Percentiles rank a stretch among this genome's conserved stretches.
Evolutionary conservation across 768 basidiomycete genomes (phyloP).

Genomic region (Dioszegia crocea): DNA sequence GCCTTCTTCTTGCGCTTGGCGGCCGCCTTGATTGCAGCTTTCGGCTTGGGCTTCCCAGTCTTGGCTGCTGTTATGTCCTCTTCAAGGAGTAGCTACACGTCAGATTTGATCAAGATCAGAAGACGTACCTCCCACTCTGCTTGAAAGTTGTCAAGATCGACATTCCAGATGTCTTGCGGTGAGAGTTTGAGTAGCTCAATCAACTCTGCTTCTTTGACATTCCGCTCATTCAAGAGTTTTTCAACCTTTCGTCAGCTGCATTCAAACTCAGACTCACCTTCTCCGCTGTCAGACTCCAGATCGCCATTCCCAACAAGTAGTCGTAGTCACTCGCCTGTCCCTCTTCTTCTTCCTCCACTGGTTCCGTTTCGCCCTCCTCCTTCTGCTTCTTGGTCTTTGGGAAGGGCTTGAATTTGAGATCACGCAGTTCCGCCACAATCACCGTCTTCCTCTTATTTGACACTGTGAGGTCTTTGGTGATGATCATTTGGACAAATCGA

Average conservation of each 20-base stretch:
- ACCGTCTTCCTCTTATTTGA: constrained; percentile 83
- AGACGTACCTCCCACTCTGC: constrained; percentile 73
- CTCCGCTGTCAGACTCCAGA: constrained; percentile 90
- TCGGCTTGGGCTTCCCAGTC: constrained; percentile 57
- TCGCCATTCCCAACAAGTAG: constrained; percentile 90
- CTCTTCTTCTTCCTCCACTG: constrained; percentile 57
- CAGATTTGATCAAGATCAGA: not conserved
- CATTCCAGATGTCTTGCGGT: constrained; percentile 81
- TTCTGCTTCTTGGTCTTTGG: constrained; percentile 70
- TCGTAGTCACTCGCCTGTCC: constrained; percentile 67
- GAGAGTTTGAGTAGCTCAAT: constrained; percentile 69
- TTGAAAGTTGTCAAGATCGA: constrained; percentile 78
- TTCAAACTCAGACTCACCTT: constrained; percentile 57
- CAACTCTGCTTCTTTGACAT: constrained; percentile 77
- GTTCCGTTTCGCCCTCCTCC: constrained; percentile 63
- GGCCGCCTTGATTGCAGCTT: constrained; percentile 53
- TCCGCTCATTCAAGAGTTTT: constrained; percentile 72
- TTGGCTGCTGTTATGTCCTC: constrained; percentile 55
- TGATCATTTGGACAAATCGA: constrained; percentile 93
- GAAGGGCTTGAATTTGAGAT: constrained; percentile 83
- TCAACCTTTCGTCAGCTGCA: constrained; percentile 60
- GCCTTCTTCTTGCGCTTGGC: constrained; percentile 51
- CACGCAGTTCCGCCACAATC: constrained; percentile 76
- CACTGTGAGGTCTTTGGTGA: constrained; percentile 73
- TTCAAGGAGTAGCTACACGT: constrained; percentile 44